Conservation (phyloP, 1,284 basidiomycete species). For the Schizophyllum amplum region DNA sequence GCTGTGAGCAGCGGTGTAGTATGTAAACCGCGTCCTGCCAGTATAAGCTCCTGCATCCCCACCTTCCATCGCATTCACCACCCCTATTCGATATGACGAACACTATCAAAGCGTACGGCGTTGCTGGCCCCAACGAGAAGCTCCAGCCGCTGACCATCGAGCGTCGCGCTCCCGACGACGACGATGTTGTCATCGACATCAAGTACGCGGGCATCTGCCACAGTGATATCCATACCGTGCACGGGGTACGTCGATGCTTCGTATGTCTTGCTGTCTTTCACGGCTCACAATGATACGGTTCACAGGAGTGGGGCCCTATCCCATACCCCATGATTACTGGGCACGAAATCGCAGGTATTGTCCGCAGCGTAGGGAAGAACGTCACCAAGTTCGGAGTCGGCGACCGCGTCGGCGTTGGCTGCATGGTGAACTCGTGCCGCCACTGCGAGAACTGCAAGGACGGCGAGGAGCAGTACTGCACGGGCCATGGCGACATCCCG, state of each 20-base stretch:
- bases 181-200: conserved; percentile 7
- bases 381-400: conserved; percentile 5
- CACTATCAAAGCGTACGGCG: neutral
- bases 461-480: conserved; percentile 7
- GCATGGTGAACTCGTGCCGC: conserved; percentile 7
- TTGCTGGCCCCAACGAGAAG: neutral
- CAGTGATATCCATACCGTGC: conserved; percentile 5
- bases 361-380: conserved; percentile 3
- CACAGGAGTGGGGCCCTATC: conserved; percentile 1
- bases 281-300: neutral
- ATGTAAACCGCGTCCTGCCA: too few species aligned
- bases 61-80: too few species aligned
- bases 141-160: neutral
- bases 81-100: neutral
- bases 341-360: conserved; percentile 6
- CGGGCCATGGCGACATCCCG: neutral
- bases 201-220: conserved; percentile 7
- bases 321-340: conserved; percentile 4
- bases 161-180: neutral
- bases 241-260: neutral
- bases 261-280: neutral
- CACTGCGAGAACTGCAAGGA: conserved; percentile 4
- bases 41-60: too few species aligned
- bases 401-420: conserved; percentile 5
- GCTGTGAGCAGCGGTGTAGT: too few species aligned